A percentile compares a stretch with the other conserved stretches of the same genome.
Conservation (phyloP, 228 moss, liverwort and hornwort species). For the Sphagnum fallax region DNA sequence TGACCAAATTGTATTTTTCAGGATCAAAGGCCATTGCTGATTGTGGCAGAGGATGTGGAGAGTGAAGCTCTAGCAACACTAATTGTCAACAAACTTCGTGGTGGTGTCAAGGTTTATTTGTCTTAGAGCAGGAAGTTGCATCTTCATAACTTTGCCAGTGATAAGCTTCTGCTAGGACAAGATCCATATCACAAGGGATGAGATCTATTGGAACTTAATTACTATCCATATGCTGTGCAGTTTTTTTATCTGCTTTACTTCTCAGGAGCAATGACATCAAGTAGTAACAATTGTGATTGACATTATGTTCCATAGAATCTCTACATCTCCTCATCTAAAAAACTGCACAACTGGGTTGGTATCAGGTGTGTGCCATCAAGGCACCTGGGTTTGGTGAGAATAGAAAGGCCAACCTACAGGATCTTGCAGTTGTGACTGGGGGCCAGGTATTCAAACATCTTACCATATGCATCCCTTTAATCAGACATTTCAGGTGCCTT, state of each 20-base stretch:
- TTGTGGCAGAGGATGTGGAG: constrained; percentile 95
- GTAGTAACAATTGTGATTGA: no score
- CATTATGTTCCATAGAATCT: no score
- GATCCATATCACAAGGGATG: no score
- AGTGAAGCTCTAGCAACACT: constrained; percentile 92
- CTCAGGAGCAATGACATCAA: no score
- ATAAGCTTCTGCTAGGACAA: no score
- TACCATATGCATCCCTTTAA: background rate
- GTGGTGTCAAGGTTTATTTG: constrained; percentile 70
- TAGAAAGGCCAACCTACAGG: constrained; percentile 81
- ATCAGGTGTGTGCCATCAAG: constrained; percentile 89
- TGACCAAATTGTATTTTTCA: constrained; percentile 9
- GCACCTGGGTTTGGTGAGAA: constrained; percentile 98
- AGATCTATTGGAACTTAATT: no score
- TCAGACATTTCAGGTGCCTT: background rate
- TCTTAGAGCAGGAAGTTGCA: no score
- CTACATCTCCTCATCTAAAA: no score
- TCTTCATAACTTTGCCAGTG: no score
- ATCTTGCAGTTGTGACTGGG: constrained; percentile 85
- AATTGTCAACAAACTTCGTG: constrained; percentile 90
- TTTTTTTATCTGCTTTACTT: no score
- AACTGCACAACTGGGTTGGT: no score
- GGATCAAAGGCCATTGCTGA: constrained; percentile 86
- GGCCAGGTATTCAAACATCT: constrained; percentile 51
- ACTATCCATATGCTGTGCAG: no score